Conservation (phyloP, 768 basidiomycete species). For the Suillus brevipes region DNA sequence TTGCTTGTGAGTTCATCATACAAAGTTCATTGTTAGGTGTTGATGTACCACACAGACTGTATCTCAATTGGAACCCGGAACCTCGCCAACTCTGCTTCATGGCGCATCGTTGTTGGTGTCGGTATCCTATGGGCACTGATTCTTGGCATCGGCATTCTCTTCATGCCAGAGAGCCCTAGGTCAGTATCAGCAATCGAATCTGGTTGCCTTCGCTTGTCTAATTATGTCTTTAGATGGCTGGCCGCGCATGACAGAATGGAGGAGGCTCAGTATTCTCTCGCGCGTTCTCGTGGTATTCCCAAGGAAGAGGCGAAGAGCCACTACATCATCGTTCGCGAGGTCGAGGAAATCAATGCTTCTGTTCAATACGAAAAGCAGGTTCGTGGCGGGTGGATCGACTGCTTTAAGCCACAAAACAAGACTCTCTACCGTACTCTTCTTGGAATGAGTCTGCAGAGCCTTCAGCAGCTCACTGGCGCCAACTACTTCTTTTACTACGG, state of each 20-base stretch:
- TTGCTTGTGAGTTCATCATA: slow-evolving; percentile 48
- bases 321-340: slow-evolving; percentile 45
- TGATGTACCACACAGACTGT: slow-evolving; percentile 41
- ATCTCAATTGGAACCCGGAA: slow-evolving; percentile 68
- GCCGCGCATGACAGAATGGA: slow-evolving; percentile 47
- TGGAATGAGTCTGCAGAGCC: slow-evolving; percentile 63
- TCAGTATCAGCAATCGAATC: slow-evolving; percentile 16
- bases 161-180: slow-evolving; percentile 70
- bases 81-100: slow-evolving; percentile 48
- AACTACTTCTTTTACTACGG: slow-evolving; percentile 72
- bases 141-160: slow-evolving; percentile 62
- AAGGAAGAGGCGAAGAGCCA: slow-evolving; percentile 38
- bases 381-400: slow-evolving; percentile 64
- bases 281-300: slow-evolving; percentile 50
- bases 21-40: slow-evolving; percentile 8
- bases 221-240: slow-evolving; percentile 47
- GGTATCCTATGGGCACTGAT: slow-evolving; percentile 63
- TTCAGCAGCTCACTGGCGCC: slow-evolving; percentile 73
- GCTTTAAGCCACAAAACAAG: slow-evolving; percentile 57
- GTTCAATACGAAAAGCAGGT: slow-evolving; percentile 49
- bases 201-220: background rate
- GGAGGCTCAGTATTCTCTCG: slow-evolving; percentile 50
- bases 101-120: slow-evolving; percentile 64
- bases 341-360: slow-evolving; percentile 55
- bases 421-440: slow-evolving; percentile 64